Base-by-base conservation (phyloP, 352 stramenopile genomes). In the Globisporangium nunn region DNA sequence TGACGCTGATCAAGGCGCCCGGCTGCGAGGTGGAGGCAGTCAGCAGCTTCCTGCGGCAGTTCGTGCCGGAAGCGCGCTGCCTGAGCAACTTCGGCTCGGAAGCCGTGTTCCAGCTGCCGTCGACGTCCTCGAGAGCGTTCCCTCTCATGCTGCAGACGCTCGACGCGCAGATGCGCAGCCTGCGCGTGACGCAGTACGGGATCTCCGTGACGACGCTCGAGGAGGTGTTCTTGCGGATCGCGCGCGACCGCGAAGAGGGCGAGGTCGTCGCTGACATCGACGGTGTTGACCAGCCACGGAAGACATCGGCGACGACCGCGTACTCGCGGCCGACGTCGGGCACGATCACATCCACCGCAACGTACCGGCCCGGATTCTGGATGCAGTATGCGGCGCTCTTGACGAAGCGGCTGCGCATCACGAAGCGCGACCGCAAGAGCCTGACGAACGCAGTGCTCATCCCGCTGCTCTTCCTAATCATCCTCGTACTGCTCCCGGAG, bases 141-240 rank as follows among this genome's bases (percentile, higher is more conserved):
- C 65, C 85, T n/a, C 60, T 48, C 1, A 91, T 99, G 70, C 92
- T 99, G 28, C 64, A 91, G 56, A 70, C 80, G 4, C 65, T 99
- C 8, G 80, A 90, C 37, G 45, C 53, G 4, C 48, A 75, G 39
- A 62, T 84, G 53, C 55, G 63, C 2, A 53, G 62, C 7, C 55
- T 96, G 17, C 62, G 64, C 5, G 81, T 99, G 54, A 61, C 75
- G 6, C 81, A 88, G 41, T 99, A 99, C 70, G 97, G 96, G 39
- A 83, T 99, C 30, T 96, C 89, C 17, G 95, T 99, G 46, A 99
- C 97, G n/a, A 99, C 97, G 0, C 73, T 99, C 6, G 97, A 99
- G 65, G 97, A 99, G 78, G 96, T 99, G 0, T 99, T 99, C 68
- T 66, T 99, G 54, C 70, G 71, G 12, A 88, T 88, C 56, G 75